These are phyloP conservation scores for Eleusine indica DNA, from an alignment of 176 grass and related monocot species.

Conservation along the genomic window DNA sequence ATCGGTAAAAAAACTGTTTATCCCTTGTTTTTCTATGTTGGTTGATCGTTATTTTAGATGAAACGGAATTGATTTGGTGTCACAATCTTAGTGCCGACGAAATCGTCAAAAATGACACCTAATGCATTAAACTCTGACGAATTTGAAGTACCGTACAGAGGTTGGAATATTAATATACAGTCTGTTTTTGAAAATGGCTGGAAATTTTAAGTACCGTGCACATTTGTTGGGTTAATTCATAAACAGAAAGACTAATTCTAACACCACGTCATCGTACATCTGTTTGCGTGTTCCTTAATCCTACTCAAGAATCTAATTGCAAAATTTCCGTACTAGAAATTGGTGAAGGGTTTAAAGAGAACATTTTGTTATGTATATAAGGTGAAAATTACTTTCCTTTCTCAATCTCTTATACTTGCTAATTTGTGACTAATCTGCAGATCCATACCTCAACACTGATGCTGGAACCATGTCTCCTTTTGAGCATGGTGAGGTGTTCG, in stretches of 20 bases:
- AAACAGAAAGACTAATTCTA: neutral
- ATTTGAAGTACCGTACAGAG: neutral
- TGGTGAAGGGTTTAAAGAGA: slow-evolving; percentile 31
- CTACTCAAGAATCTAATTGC: slow-evolving; percentile 30
- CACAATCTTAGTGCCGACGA: slow-evolving; percentile 45
- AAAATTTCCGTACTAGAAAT: slow-evolving; percentile 30
- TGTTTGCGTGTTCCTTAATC: neutral
- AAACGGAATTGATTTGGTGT: slow-evolving; percentile 37
- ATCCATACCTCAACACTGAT: slow-evolving; percentile 98
- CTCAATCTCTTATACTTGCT: slow-evolving; percentile 29
- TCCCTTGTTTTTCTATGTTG: slow-evolving; percentile 16
- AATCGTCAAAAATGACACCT: slow-evolving; percentile 43
- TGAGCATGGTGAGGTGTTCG: slow-evolving; percentile 95
- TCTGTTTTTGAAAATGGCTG: slow-evolving; percentile 18
- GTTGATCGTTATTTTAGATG: slow-evolving; percentile 18
- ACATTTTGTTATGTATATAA: slow-evolving; percentile 28
- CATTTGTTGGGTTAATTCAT: slow-evolving; percentile 4
- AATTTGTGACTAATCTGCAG: slow-evolving; percentile 56
- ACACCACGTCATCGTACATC: neutral
- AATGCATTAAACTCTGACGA: slow-evolving; percentile 32
- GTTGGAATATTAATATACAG: neutral
- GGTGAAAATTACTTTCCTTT: slow-evolving; percentile 15
- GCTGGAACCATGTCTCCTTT: slow-evolving; percentile 99
- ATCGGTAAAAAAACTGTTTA: neutral
- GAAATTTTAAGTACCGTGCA: neutral